Conservation (phyloP, 129 eudicot species). For the Erigeron canadensis region DNA sequence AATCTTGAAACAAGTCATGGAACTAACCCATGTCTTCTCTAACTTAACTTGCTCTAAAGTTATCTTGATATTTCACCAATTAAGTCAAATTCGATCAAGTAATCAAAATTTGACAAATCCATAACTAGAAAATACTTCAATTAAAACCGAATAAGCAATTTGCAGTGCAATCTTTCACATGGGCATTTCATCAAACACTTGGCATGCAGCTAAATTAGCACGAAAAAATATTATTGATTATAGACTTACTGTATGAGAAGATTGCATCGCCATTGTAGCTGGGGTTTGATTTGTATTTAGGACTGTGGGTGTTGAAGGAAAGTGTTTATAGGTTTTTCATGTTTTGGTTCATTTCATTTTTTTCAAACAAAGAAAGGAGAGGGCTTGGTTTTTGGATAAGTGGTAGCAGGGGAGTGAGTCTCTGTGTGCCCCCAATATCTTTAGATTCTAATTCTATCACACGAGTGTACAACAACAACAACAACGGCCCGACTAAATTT, state of each 20-base stretch:
- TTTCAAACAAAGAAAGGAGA: neutral
- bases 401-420: no score
- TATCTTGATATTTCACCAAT: no score
- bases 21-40: no score
- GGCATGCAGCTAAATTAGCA: constrained; percentile 20
- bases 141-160: constrained; percentile 5
- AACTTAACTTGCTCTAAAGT: no score
- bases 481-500: no score
- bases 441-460: no score
- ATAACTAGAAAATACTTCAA: neutral
- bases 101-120: neutral
- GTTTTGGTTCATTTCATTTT: constrained; percentile 6
- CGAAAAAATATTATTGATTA: neutral
- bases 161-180: constrained; percentile 5
- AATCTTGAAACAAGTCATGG: neutral
- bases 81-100: neutral
- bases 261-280: constrained; percentile 31
- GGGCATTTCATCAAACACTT: constrained; percentile 32
- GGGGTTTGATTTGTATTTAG: neutral
- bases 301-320: neutral
- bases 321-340: neutral
- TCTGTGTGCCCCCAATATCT: no score
- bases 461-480: no score
- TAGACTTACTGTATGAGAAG: constrained; percentile 23
- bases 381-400: no score